Conservation (phyloP, 257 asterid genomes). For the Petunia secreta region DNA sequence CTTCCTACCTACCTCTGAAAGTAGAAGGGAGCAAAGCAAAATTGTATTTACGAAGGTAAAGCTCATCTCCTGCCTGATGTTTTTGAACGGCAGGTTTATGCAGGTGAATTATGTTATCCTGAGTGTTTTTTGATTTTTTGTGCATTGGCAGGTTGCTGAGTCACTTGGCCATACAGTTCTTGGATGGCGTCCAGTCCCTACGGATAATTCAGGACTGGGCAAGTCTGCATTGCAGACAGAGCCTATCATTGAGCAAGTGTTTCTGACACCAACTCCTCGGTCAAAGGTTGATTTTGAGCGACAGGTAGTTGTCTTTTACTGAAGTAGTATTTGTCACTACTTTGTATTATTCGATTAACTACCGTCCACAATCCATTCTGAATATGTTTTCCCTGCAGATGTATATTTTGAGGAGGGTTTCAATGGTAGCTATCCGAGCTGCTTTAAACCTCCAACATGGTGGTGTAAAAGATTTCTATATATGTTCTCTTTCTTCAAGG, state of each 20-base stretch:
- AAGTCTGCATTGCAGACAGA: constrained; percentile 95
- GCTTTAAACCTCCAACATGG: constrained; percentile 97
- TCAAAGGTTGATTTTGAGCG: constrained; percentile 90
- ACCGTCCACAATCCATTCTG: neutral
- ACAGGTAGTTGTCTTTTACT: constrained; percentile 58
- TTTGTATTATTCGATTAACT: constrained; percentile 1
- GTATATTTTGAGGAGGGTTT: constrained; percentile 93
- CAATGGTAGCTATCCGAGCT: constrained; percentile 99
- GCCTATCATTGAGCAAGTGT: constrained; percentile 95
- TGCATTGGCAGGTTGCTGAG: constrained; percentile 78
- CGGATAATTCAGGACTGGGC: constrained; percentile 94
- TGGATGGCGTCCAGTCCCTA: constrained; percentile 95
- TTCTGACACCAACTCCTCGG: constrained; percentile 77
- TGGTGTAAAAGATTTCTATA: constrained; percentile 79
- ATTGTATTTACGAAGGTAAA: constrained; percentile 82
- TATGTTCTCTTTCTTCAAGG: constrained; percentile 98
- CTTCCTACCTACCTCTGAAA: constrained; percentile 91
- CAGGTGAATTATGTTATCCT: neutral
- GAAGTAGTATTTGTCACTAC: neutral
- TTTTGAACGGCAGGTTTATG: neutral
- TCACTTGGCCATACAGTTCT: constrained; percentile 96
- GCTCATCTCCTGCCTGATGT: neutral
- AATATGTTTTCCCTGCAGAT: constrained; percentile 48
- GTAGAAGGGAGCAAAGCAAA: constrained; percentile 91
- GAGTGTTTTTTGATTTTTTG: constrained; percentile 14